Percentiles rank a stretch among this genome's conserved stretches.
Conservation (phyloP, 495 filamentous ascomycete genomes). For the Thozetella sp. region DNA sequence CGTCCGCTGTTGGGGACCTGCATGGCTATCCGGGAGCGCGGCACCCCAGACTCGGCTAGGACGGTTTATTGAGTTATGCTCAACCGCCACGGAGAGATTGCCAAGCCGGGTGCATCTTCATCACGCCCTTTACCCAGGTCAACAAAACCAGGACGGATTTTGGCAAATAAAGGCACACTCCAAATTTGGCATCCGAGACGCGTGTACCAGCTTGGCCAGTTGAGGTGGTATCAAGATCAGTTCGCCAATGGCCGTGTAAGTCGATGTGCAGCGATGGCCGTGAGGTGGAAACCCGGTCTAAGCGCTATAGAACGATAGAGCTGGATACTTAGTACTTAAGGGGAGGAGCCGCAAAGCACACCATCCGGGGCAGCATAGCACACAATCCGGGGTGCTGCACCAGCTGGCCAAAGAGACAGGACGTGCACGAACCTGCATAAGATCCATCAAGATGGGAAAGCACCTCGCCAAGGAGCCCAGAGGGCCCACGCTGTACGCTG, state of each 20-base stretch:
- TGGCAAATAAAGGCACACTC: background rate
- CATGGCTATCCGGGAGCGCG: background rate
- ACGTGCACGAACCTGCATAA: background rate
- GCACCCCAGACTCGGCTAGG: background rate
- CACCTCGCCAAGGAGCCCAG: background rate
- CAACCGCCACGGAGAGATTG: background rate
- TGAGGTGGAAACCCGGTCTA: no score
- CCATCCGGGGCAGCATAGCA: no score
- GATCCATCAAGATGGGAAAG: background rate
- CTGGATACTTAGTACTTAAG: no score
- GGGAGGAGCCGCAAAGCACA: no score
- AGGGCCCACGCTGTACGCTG: background rate
- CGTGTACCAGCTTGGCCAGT: no score
- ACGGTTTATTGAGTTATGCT: background rate
- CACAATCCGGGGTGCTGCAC: no score
- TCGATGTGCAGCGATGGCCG: no score
- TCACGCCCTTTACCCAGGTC: background rate
- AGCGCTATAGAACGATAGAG: no score
- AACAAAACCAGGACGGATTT: background rate
- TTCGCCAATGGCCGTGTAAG: no score
- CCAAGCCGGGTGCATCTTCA: background rate
- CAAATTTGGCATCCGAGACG: no score
- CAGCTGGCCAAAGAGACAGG: no score
- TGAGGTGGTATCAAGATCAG: no score
- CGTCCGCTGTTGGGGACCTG: background rate